phyloP scores from a whole-genome alignment of 768 basidiomycete species.

The Pisolithus sp. region DNA sequence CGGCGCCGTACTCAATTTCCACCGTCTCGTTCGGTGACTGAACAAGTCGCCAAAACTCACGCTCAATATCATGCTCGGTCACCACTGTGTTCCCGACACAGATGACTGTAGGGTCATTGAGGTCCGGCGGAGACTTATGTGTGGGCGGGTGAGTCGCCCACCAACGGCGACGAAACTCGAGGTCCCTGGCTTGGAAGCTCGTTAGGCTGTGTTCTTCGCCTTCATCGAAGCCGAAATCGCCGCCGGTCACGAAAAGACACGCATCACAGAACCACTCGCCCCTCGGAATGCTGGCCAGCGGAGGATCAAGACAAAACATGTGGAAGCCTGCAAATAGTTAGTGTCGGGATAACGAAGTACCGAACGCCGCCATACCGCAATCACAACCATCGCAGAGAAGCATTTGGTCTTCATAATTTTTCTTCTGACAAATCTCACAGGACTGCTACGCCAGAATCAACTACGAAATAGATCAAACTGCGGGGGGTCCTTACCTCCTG shows the following conservation, averaged over 20 bases:
- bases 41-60: conserved; percentile 95
- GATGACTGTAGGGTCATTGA: conserved; percentile 47
- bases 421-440: conserved; percentile 91
- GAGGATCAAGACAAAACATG: conserved; percentile 94
- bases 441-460: conserved; percentile 48
- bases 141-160: conserved; percentile 70
- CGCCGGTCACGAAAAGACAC: conserved; percentile 86
- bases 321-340: conserved; percentile 68
- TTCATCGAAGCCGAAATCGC: conserved; percentile 97
- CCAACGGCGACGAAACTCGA: conserved; percentile 85
- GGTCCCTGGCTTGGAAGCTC: conserved; percentile 87
- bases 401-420: conserved; percentile 86
- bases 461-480: conserved; percentile 4
- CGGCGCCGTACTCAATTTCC: conserved; percentile 99
- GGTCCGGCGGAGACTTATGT: conserved; percentile 24
- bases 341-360: conserved; percentile 4
- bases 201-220: conserved; percentile 92
- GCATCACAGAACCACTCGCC: conserved; percentile 96
- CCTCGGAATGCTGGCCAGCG: conserved; percentile 76
- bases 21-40: conserved; percentile 87
- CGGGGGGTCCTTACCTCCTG: conserved; percentile 43
- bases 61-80: conserved; percentile 89
- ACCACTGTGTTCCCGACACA: conserved; percentile 56
- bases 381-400: conserved; percentile 87
- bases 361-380: conserved; percentile 43